Evolutionary conservation across 2,329 filamentous ascomycete species (phyloP), one percentile per base, ranked within the genome.

Genomic region (Ascochyta rabiei): DNA sequence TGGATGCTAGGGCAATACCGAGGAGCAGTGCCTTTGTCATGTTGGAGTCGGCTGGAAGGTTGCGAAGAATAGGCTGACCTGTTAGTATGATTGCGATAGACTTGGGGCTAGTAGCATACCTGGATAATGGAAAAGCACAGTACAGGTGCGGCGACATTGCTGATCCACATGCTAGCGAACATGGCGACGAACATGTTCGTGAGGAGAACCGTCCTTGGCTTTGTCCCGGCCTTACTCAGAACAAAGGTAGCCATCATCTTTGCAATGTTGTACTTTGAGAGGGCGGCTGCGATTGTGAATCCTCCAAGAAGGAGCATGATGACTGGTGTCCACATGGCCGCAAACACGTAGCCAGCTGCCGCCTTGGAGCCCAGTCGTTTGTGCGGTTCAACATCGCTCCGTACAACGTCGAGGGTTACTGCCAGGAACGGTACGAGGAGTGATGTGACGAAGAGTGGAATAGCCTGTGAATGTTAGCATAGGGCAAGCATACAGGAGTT

Each of bases 111-210:
- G 39, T 4, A 12, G 38, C 81, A 65, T 76, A 90, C 89, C 83
- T 96, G 93, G 56, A 99, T 96, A 68, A 99, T 97, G 18, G 92
- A 96, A 76, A 96, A 98, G 80, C 95, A 99, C 33, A 99, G 83
- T 9, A 99, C 95, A 0, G 95, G 95, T 1, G 96, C 93, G 1
- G 95, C 95, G 24, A 99, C 96, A 65, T 99, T 99, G 77, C 92
- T 96, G 70, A 99, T 98, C 82, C 96, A 91, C 95, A 99, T 99
- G 67, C 92, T 97, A 8, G 96, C 89, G 74, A 99, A 96, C 70
- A 95, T 96, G 50, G 93, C 93, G 37, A 99, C 95, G 67, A 97
- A 93, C 95, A 99, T 99, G 78, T 93, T 97, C 48, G 93, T 95
- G n/a, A 99, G 77, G 4, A 99, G 82, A 3, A 99, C 95, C 2